Evolutionary conservation across 805 yeast genomes (phyloP).

Genomic region (Candida morakotiae): DNA sequence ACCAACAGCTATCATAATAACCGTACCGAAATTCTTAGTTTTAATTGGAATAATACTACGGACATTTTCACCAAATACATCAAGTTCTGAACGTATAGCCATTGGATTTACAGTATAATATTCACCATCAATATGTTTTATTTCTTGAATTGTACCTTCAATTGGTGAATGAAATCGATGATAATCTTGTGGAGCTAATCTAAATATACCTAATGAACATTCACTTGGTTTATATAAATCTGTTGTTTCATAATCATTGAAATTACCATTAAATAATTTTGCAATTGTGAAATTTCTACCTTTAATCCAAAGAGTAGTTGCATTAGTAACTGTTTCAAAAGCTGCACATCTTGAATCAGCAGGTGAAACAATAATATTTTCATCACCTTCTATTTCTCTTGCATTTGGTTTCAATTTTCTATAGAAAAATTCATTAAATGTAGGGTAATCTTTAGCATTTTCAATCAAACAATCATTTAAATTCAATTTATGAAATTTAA

Average conservation of each 20-base stretch:
- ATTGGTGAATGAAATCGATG: constrained; percentile 92
- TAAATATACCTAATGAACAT: constrained; percentile 71
- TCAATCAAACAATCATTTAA: constrained; percentile 58
- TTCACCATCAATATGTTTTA: constrained; percentile 75
- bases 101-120: constrained; percentile 96
- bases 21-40: constrained; percentile 71
- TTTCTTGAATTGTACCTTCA: constrained; percentile 63
- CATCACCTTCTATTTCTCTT: constrained; percentile 62
- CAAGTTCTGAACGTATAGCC: constrained; percentile 86
- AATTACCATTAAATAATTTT: constrained; percentile 51
- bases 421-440: constrained; percentile 89
- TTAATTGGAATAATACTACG: constrained; percentile 75
- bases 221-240: constrained; percentile 29
- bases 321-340: constrained; percentile 53
- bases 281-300: constrained; percentile 70
- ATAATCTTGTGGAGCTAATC: constrained; percentile 96
- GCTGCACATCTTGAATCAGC: constrained; percentile 87
- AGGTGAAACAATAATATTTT: constrained; percentile 60
- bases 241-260: constrained; percentile 38
- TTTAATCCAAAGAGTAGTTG: constrained; percentile 85
- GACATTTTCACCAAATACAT: constrained; percentile 90
- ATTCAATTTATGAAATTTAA: constrained; percentile 79
- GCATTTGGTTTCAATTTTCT: constrained; percentile 69
- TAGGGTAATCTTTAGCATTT: constrained; percentile 48
- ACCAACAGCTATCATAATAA: constrained; percentile 79